These are phyloP conservation scores for Phlyctochytrium bullatum DNA, from an alignment of 192 early-diverging fungal species.

Conservation along the genomic window DNA sequence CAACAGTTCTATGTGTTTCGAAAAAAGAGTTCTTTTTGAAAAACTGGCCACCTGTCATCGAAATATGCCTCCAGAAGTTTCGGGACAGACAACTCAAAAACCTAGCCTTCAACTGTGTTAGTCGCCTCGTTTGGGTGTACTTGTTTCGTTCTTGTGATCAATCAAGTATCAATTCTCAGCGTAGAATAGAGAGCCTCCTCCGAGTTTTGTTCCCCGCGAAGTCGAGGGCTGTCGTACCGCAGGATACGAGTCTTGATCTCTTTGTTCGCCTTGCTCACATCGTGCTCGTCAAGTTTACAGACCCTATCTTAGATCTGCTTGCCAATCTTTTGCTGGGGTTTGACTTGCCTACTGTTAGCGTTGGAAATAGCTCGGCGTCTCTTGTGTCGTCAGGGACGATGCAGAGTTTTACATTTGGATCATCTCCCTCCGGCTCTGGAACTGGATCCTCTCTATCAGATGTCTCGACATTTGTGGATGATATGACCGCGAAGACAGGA, in stretches of 20 bases:
- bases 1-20: conserved; percentile 88
- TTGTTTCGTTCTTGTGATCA: conserved; percentile 84
- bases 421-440: background rate
- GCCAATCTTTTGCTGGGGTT: conserved; percentile 62
- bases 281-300: conserved; percentile 57
- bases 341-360: conserved; percentile 33
- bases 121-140: conserved; percentile 89
- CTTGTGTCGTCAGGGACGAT: background rate
- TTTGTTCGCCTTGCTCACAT: conserved; percentile 74
- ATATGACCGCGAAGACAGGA: background rate
- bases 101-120: conserved; percentile 74
- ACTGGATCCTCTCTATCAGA: background rate
- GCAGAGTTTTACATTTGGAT: background rate
- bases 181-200: conserved; percentile 54
- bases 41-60: conserved; percentile 58
- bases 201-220: conserved; percentile 65
- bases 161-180: conserved; percentile 38
- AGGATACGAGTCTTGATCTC: conserved; percentile 64
- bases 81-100: conserved; percentile 31
- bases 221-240: conserved; percentile 52
- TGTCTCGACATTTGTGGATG: background rate
- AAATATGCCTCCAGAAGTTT: conserved; percentile 38
- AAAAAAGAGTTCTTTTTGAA: conserved; percentile 83
- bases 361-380: background rate
- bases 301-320: conserved; percentile 69